Base-by-base conservation (phyloP, 192 early-diverging fungal species). In the Linnemannia elongata region DNA sequence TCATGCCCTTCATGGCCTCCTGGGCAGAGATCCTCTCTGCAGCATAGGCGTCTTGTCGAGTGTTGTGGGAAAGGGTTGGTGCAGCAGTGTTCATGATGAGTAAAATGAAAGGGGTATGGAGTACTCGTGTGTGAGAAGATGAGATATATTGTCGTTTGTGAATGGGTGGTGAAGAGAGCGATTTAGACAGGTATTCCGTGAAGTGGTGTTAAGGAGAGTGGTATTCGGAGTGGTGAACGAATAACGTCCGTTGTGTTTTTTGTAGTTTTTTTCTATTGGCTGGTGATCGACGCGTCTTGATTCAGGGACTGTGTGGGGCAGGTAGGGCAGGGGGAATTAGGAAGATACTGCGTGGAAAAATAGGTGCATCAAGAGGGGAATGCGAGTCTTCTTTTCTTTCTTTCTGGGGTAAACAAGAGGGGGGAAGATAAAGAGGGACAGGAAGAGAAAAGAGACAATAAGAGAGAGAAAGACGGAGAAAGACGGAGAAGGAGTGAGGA, bases 1-100 rank as follows among this genome's bases (percentile, higher is more conserved):
- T 74, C 84, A 86, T 86, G 57, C 75, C 75, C 60, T 81, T 86
- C 84, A 86, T 86, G 18, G 84, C 84, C 45, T 86, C 84, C 35
- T 86, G 84, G 35, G 84, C 84, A 68, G 84, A 81, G 47, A 80
- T 80, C 18, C 79, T 66, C 39, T 86, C 84, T 3, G 79, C 54
- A 4, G 71, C 55, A 45, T 76, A 76, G n/a, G 82, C 30, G 38
- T 84, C 82, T 49, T 72, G 70, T 41, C 68, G 77, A 27, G 55
- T 54, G 17, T 60, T 33, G 7, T 47, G 82, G 30, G 71, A 30
- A 38, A 38, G 82, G 54, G 38, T 66, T 12, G 78, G 75, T 6
- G 84, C 84, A 8, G 84, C 79, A 15, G 79, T 86, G 63, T 86
- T 86, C 84, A 86, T 86, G 33, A 44, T 70, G 39, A 20, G 41